Conservation (phyloP, 1,284 basidiomycete genomes). For the Pulchroboletus neoregius region DNA sequence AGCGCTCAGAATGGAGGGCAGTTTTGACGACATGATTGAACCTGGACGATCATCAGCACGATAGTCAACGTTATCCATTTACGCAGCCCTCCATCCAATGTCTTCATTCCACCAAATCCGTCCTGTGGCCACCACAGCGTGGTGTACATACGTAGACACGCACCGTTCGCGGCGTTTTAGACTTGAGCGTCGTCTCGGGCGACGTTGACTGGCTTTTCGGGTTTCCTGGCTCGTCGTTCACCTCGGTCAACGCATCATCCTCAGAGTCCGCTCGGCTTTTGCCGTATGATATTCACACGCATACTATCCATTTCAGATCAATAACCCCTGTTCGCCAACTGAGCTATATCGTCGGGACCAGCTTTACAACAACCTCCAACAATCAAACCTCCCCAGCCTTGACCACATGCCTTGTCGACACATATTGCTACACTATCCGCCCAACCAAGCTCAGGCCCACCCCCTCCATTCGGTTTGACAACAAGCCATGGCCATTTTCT, state of each 20-base stretch:
- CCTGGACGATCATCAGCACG: slow-evolving; percentile 30
- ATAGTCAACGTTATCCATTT: slow-evolving; percentile 34
- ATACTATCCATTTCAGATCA: neutral
- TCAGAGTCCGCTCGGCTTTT: slow-evolving; percentile 19
- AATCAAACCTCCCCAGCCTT: slow-evolving; percentile 52
- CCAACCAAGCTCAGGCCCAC: slow-evolving; percentile 41
- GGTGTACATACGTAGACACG: slow-evolving; percentile 11
- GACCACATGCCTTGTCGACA: slow-evolving; percentile 23
- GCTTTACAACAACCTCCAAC: slow-evolving; percentile 75
- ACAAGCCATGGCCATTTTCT: slow-evolving; percentile 50
- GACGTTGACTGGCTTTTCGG: slow-evolving; percentile 25
- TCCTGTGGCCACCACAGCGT: slow-evolving; percentile 16
- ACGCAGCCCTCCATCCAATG: slow-evolving; percentile 30
- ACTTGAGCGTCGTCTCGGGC: slow-evolving; percentile 27
- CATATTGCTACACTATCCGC: slow-evolving; percentile 37
- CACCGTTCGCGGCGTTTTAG: slow-evolving; percentile 24
- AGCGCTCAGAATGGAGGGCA: slow-evolving; percentile 88
- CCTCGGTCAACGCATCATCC: slow-evolving; percentile 2
- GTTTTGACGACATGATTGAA: slow-evolving; percentile 72
- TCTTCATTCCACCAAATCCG: slow-evolving; percentile 21
- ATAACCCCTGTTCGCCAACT: slow-evolving; percentile 26
- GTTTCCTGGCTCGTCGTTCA: slow-evolving; percentile 17
- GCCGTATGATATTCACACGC: slow-evolving; percentile 20
- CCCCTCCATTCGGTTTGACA: slow-evolving; percentile 72
- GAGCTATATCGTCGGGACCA: slow-evolving; percentile 51